Base-by-base conservation (phyloP, 148 eudicot species). In the Vaccinium corymbosum region DNA sequence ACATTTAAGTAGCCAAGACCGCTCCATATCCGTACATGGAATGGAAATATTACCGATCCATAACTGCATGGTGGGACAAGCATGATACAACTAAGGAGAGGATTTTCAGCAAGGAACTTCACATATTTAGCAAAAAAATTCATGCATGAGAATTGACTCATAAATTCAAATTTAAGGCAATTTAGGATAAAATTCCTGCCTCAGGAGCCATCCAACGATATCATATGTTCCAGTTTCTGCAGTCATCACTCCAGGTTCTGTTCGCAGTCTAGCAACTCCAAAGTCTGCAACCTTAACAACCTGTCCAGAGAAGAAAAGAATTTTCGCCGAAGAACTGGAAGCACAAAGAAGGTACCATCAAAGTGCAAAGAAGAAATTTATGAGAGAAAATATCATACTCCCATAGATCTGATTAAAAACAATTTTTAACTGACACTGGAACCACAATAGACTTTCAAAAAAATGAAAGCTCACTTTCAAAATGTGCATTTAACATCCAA, bases 181-280 rank as follows among this genome's bases (percentile, higher is more conserved):
- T 42, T 42, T 15, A 22, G 1, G 16, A 8, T 14, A 32, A 78
- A 15, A 52, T 52, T 52, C 16, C 22, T 25, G 90, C 95, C 95
- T 93, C 95, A 70, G 93, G 94, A 77, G 94, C 94, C 95, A 93
- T 93, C 94, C 95, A 93, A 38, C 96, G 89, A 81, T 93, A 93
- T 17, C 94, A 81, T 93, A 93, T 17, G 96, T 93, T 83, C 94
- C 93, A 77, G 94, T 92, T 88, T 93, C 94, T 52, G 96, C 94
- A 56, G 96, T 93, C 96, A 93, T 93, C 16, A 92, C 90, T 80
- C 94, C 94, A 71, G 93, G 81, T 57, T 89, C 90, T 12, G 87
- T 82, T 82, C 88, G 90, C 84, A 93, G 91, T 89, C 89, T 90
- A 84, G 96, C 91, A 74, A 93, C 89, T 84, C 94, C 96, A 87